Base-by-base conservation (phyloP, 2,329 filamentous ascomycete genomes). In the Ascochyta koolunga region DNA sequence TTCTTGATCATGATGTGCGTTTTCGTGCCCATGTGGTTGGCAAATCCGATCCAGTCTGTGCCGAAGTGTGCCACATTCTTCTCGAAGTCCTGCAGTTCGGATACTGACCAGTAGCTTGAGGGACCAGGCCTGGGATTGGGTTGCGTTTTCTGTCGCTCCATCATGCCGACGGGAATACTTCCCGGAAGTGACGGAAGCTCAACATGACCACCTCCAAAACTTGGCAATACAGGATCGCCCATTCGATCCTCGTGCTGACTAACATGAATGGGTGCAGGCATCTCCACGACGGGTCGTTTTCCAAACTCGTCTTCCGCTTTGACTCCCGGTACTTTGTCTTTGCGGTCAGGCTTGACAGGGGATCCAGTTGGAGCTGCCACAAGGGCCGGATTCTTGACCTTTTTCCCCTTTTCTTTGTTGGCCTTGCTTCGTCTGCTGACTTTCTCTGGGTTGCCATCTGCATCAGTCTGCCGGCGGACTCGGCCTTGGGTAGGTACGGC, bases 21-120 rank as follows among this genome's bases (percentile, higher is more conserved):
- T 76, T 93, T 93, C 4, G 89, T 91, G 43, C 88, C 87, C 88
- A 95, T 92, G 65, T 91, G 86, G 45, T 81, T 81, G 35, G 90
- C 88, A 73, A 93, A 93, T 4, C 83, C 84, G 42, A 79, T 78
- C 85, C 89, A 95, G 70, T 95, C 89, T 15, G 88, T 91, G 53
- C 90, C 90, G 76, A 91, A 93, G 49, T 90, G 83, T 44, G 81
- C 83, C 40, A 95, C 79, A 53, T 91, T 81, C 50, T 82, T 83
- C 31, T 88, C 86, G 73, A 95, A 95, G 66, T 93, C 90, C 40
- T 83, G 88, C 49, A 88, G 83, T 75, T 95, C 90, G 1, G 88
- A 89, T 19, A 93, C 90, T 66, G 90, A 93, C 90, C 90, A 95
- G 72, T 95, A 95, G 73, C 90, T 93, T 1, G 89, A 91, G 13